Evolutionary conservation across 768 basidiomycete species (phyloP), one percentile per base, ranked within the genome.

Genomic region (Russula foetens): DNA sequence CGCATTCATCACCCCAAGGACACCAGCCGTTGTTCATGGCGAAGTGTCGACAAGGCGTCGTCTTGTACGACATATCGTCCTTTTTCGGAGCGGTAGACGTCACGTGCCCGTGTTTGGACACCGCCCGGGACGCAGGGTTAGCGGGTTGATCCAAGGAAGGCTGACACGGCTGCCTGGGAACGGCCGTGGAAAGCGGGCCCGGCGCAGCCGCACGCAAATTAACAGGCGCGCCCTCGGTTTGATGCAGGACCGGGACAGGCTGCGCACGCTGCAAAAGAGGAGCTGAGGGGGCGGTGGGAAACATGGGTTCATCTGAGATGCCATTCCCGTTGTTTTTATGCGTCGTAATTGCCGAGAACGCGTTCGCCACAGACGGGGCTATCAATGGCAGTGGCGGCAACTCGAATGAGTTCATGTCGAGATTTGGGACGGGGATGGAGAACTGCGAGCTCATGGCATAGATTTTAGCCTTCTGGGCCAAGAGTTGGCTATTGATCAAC

Each of bases 1-100:
- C 33, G 15, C 61, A 62, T 2, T 23, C 7, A 3, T 57, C 56
- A 3, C 56, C 56, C 56, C 56, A 62, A 24, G 51, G 60, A 28
- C 56, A 62, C 56, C 56, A 62, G 2, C 61, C 56, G 4, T 29
- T 11, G 51, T 58, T 62, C 23, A 48, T 1, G 19, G 61, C 48
- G n/a, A 33, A 62, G 29, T 62, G 61, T 8, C 39, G 14, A 28
- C 56, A 58, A 2, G 56, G 50, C 9, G 56, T 48, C 7, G 56
- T 57, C 51, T 58, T 57, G 38, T 58, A 58, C 4, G 60, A 44
- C 38, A 62, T 11, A 19, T 58, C 50, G 7, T 24, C 56, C 8
- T 41, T 51, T 17, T 47, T 56, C 19, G 60, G 60, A 7, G 38
- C 50, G 7, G 12, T 31, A 49, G 38, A 33, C 15, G 45, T 26